Conservation (phyloP, 1,284 basidiomycete genomes). For the Ganoderma multipileum region DNA sequence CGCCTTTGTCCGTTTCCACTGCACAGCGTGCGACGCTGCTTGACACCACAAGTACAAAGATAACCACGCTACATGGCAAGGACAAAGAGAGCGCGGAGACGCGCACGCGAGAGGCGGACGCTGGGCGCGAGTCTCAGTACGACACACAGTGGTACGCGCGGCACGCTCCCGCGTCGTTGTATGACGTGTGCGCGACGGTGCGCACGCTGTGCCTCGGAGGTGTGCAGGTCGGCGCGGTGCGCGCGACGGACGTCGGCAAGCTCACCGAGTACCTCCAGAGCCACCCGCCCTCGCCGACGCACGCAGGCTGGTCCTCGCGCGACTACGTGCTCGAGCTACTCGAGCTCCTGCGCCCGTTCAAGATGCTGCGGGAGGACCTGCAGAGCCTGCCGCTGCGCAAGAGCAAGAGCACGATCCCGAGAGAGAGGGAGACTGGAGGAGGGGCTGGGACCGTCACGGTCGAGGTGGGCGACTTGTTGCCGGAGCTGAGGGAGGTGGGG, state of each 20-base stretch:
- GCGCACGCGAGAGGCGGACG: not conserved
- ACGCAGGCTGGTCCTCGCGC: conserved; percentile 27
- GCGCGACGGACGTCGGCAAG: conserved; percentile 28
- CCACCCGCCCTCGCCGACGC: conserved; percentile 26
- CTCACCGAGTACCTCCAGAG: conserved; percentile 29
- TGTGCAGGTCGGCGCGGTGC: conserved; percentile 31
- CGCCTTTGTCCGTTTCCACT: not conserved
- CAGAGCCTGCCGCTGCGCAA: conserved; percentile 15
- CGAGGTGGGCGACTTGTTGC: conserved; percentile 20
- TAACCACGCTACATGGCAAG: not conserved
- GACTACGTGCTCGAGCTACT: conserved; percentile 32
- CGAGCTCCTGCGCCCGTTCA: conserved; percentile 31
- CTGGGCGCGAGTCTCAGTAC: not conserved
- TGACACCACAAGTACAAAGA: not conserved
- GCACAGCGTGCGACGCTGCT: conserved; percentile 4
- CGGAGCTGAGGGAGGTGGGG: conserved; percentile 28
- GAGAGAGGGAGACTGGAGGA: conserved; percentile 11
- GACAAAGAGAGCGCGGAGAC: not conserved
- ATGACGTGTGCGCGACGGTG: conserved; percentile 30
- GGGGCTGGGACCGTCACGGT: conserved; percentile 4
- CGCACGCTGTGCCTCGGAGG: conserved; percentile 30
- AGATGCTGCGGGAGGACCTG: conserved; percentile 28
- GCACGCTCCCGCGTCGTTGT: conserved; percentile 23
- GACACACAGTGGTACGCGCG: conserved; percentile 30
- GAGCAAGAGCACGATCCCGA: not conserved